Conservation (phyloP, 2,329 filamentous ascomycete genomes). For the Sclerotinia subarctica region DNA sequence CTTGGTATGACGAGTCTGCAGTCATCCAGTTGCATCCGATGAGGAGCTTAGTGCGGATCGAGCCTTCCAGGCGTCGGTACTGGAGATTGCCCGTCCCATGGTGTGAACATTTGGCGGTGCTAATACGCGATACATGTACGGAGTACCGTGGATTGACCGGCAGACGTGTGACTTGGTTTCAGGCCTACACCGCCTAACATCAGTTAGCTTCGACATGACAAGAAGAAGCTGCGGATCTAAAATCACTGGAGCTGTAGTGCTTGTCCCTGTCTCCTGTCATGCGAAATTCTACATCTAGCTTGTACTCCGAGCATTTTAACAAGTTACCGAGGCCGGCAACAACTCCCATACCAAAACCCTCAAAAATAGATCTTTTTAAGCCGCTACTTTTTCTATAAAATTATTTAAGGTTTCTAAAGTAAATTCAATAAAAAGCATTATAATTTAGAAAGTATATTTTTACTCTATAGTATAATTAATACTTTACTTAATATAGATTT, state of each 20-base stretch:
- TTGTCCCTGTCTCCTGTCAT: neutral
- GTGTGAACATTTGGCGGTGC: neutral
- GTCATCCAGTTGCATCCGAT: neutral
- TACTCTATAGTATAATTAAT: too few relatives aligned
- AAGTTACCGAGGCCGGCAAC: neutral
- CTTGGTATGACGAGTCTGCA: neutral
- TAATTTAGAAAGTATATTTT: too few relatives aligned
- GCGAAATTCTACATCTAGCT: neutral
- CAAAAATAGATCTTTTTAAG: too few relatives aligned
- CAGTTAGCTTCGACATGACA: neutral
- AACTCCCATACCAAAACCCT: too few relatives aligned
- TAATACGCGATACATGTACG: neutral
- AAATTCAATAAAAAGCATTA: too few relatives aligned
- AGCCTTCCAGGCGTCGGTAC: neutral
- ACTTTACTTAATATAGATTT: too few relatives aligned
- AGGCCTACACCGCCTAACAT: neutral
- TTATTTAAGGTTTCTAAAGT: too few relatives aligned
- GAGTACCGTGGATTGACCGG: neutral
- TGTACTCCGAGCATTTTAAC: slow-evolving; percentile 1
- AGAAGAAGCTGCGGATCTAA: neutral
- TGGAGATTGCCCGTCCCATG: neutral
- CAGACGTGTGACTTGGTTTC: neutral
- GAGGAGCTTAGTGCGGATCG: neutral
- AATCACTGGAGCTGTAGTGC: neutral
- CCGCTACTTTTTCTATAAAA: too few relatives aligned